Evolutionary conservation across 176 grass and related monocot genomes (phyloP).

Genomic region (Poa annua): DNA sequence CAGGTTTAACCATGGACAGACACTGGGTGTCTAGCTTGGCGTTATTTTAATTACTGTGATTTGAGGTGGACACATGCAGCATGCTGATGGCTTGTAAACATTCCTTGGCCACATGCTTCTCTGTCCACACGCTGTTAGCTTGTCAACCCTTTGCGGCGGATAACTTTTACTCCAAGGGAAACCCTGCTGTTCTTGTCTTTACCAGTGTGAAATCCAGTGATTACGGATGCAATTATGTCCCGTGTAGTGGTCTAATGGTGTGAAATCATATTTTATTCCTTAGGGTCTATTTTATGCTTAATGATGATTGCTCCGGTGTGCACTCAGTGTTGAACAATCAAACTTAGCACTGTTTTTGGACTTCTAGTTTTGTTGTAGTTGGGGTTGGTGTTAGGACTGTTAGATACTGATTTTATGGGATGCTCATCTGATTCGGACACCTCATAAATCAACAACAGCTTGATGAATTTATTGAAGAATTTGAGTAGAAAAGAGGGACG

Average conservation of each 20-base stretch:
- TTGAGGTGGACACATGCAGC: neutral
- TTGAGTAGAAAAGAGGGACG: constrained; percentile 2
- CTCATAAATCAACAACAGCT: neutral
- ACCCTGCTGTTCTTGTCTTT: neutral
- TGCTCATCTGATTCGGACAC: neutral
- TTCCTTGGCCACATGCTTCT: constrained; percentile 13
- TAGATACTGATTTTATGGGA: neutral
- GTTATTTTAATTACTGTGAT: neutral
- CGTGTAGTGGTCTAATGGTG: neutral
- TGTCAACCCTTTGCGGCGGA: neutral
- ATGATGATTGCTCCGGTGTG: neutral
- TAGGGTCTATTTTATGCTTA: constrained; percentile 15
- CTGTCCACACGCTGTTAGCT: neutral
- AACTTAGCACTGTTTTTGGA: neutral
- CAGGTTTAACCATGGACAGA: neutral
- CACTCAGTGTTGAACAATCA: constrained; percentile 13
- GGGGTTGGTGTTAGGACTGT: neutral
- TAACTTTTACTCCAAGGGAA: neutral
- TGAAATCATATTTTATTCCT: constrained; percentile 2
- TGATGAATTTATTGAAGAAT: neutral
- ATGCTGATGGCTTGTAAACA: neutral
- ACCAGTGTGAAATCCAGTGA: neutral
- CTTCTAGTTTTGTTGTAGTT: neutral
- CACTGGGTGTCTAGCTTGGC: neutral
- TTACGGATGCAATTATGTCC: neutral